Conservation (phyloP, 2,329 filamentous ascomycete genomes). For the Colletotrichum simmondsii region DNA sequence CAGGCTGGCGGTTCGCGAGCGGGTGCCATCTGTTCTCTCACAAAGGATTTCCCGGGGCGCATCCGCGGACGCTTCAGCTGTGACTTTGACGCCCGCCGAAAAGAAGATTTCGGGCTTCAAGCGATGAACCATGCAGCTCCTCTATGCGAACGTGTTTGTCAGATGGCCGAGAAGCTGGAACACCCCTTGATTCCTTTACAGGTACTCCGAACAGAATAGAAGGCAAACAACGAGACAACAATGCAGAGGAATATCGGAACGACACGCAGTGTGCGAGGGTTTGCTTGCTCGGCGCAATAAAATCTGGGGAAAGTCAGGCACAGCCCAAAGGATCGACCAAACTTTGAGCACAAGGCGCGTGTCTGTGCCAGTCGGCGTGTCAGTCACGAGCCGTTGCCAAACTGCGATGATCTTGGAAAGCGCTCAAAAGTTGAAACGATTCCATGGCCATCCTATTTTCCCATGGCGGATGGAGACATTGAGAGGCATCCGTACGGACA, state of each 20-base stretch:
- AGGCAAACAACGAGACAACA: not conserved
- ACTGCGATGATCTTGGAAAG: not conserved
- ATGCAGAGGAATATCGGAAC: not conserved
- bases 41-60: not conserved
- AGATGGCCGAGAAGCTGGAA: not conserved
- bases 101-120: not conserved
- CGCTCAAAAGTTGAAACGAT: not conserved
- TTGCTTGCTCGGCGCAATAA: conserved; percentile 15
- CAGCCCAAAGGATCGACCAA: conserved; percentile 6
- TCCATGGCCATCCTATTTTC: not conserved
- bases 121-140: not conserved
- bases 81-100: not conserved
- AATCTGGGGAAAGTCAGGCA: conserved; percentile 17
- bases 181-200: not conserved
- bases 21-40: conserved; percentile 6
- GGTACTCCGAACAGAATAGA: not conserved
- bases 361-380: not conserved
- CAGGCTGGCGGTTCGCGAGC: conserved; percentile 1
- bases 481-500: not conserved
- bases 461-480: not conserved
- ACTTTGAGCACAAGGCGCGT: not conserved
- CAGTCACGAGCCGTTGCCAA: not conserved
- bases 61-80: conserved; percentile 5
- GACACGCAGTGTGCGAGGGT: not conserved
- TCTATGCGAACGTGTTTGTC: not conserved